Conservation (phyloP, 2,329 filamentous ascomycete species). For the Lasiodiplodia citricola region DNA sequence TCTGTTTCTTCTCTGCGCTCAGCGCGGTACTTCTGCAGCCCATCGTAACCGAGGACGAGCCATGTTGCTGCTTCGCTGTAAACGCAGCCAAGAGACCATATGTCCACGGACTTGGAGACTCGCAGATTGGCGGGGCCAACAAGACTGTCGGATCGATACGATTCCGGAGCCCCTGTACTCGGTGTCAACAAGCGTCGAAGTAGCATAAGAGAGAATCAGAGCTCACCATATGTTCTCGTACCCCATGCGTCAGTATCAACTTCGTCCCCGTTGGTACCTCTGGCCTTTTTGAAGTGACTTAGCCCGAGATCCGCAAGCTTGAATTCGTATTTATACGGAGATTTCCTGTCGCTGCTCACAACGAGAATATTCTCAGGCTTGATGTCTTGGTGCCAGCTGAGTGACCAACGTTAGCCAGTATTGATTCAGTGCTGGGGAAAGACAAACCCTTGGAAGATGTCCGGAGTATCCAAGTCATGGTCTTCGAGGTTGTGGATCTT, state of each 20-base stretch:
- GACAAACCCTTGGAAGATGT: background rate
- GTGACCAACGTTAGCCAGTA: background rate
- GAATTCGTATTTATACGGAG: slow-evolving; percentile 34
- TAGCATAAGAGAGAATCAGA: background rate
- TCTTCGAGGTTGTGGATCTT: slow-evolving; percentile 33
- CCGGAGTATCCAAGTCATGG: background rate
- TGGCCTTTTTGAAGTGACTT: slow-evolving; percentile 33
- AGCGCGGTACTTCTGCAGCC: slow-evolving; percentile 29
- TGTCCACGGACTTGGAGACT: slow-evolving; percentile 43
- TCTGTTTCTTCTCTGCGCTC: slow-evolving; percentile 22
- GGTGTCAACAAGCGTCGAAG: background rate
- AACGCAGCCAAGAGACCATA: slow-evolving; percentile 44
- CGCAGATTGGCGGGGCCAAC: slow-evolving; percentile 6
- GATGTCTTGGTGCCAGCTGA: slow-evolving; percentile 51
- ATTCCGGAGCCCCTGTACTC: slow-evolving; percentile 32
- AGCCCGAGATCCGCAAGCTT: slow-evolving; percentile 49
- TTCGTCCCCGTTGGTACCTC: background rate
- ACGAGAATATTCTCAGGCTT: slow-evolving; percentile 52
- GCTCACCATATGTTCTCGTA: slow-evolving; percentile 45
- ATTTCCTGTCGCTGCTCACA: slow-evolving; percentile 24
- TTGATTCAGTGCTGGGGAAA: background rate
- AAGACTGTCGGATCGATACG: slow-evolving; percentile 27
- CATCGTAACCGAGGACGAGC: slow-evolving; percentile 30
- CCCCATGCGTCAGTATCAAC: slow-evolving; percentile 33
- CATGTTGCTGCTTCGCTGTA: slow-evolving; percentile 34